phyloP scores from a whole-genome alignment of 2,329 filamentous ascomycete genomes.

The Aspergillus hiratsukae region DNA sequence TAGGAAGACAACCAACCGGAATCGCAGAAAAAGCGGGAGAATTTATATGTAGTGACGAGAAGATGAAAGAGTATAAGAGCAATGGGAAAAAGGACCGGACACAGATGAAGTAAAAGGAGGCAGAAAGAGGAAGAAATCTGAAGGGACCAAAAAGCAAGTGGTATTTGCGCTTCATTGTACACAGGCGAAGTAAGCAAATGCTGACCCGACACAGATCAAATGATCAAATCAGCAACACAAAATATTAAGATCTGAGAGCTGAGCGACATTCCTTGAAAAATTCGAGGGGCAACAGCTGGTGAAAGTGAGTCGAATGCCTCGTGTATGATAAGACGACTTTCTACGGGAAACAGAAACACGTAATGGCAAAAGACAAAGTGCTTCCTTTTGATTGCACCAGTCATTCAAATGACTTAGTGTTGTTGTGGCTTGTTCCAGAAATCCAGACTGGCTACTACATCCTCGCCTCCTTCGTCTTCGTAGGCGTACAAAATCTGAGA shows the following conservation, averaged over 20 bases:
- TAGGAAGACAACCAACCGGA: not conserved
- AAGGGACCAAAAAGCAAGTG: slow-evolving; percentile 27
- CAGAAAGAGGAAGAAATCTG: slow-evolving; percentile 15
- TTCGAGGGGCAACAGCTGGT: slow-evolving; percentile 1
- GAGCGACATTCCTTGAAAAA: not conserved
- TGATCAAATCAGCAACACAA: slow-evolving; percentile 16
- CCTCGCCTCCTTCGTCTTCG: slow-evolving; percentile 89
- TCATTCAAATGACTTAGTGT: slow-evolving; percentile 16
- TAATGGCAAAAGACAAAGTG: slow-evolving; percentile 1
- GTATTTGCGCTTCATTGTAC: slow-evolving; percentile 42
- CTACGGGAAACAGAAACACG: slow-evolving; percentile 14
- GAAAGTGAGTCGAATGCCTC: slow-evolving; percentile 13
- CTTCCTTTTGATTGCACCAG: slow-evolving; percentile 2
- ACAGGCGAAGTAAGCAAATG: slow-evolving; percentile 17
- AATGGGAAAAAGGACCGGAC: slow-evolving; percentile 4
- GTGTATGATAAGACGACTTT: slow-evolving; percentile 9
- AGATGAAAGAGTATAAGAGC: slow-evolving; percentile 12
- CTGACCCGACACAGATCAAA: slow-evolving; percentile 9
- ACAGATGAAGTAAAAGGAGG: slow-evolving; percentile 12
- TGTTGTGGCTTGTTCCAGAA: slow-evolving; percentile 71
- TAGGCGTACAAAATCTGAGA: slow-evolving; percentile 91
- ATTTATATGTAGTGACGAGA: slow-evolving; percentile 3
- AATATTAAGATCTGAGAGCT: not conserved
- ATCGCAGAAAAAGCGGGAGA: not conserved
- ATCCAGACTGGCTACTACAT: slow-evolving; percentile 90